A percentile compares a stretch with the other conserved stretches of the same genome.
Evolutionary conservation across 768 basidiomycete species (phyloP).

Genomic region (Postia placenta): DNA sequence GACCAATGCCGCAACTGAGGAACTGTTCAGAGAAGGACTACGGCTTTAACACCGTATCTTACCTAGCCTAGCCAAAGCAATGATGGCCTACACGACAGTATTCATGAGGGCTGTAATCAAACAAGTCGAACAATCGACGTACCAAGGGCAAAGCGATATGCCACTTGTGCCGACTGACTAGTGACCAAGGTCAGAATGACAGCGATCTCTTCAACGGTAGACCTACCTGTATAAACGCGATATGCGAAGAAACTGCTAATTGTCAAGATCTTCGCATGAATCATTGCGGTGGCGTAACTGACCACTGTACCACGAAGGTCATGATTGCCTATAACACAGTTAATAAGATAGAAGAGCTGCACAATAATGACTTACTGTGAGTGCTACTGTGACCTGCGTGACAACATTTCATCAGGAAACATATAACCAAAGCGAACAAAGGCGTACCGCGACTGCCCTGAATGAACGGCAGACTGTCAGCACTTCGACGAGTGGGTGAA

Average conservation of each 20-base stretch:
- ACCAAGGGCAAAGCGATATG: neutral
- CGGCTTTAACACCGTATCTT: neutral
- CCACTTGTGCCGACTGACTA: constrained; percentile 2
- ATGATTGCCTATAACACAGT: constrained; percentile 17
- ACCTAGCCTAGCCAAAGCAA: neutral
- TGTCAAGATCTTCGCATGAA: no score
- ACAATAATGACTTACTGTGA: constrained; percentile 11
- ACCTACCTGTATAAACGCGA: constrained; percentile 11
- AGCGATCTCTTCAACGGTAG: neutral
- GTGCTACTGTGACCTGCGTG: constrained; percentile 11
- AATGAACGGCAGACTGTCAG: neutral
- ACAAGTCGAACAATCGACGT: neutral
- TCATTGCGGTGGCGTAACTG: no score
- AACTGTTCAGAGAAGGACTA: neutral
- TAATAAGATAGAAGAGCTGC: neutral
- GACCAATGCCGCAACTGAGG: neutral
- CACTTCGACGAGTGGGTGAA: neutral
- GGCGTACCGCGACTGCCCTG: constrained; percentile 16
- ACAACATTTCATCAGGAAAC: neutral
- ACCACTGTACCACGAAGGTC: constrained; percentile 24
- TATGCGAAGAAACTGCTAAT: constrained; percentile 22
- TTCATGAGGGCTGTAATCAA: no score
- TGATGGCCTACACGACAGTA: neutral
- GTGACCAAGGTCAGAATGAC: neutral
- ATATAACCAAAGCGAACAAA: no score